Base-by-base conservation (phyloP, 2,329 filamentous ascomycete genomes). In the Cladosporium oxysporum region DNA sequence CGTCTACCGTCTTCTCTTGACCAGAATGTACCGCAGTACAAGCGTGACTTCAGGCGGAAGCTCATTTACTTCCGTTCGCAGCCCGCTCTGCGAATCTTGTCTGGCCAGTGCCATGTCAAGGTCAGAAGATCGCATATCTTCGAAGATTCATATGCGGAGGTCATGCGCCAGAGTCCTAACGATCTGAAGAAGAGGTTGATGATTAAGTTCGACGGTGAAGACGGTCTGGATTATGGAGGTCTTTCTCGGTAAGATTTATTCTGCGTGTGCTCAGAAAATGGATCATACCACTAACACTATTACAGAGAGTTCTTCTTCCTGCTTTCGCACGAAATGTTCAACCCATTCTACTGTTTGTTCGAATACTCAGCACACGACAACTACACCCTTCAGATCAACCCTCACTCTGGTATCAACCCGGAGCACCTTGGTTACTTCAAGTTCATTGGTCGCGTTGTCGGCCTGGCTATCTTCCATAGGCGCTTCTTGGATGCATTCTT, bases 401-500 rank as follows among this genome's bases (percentile, higher is more conserved):
- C 95, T 55, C 95, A 99, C 80, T 99, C 95, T 23, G 95, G 95
- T 70, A 98, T 99, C 81, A 99, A 99, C 80, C 95, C 95, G 0
- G 95, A 99, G 81, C 95, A 99, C 87, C 84, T 99, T 75, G 98
- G 97, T 79, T 99, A 98, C 83, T 99, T 99, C 88, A 98, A 97
- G 80, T 99, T 99, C 77, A 99, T 99, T 75, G 95, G 95, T 58
- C 92, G 95, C 67, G 95, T 99, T 31, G 95, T 99, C 66, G 95
- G 95, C 67, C 81, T 99, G 72, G 94, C 95, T 68, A 99, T 99
- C 75, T 99, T 99, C 88, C 95, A 99, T 80, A 88, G 95, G 66
- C 90, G 95, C 60, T 99, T 99, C 85, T 83, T 99, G 69, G 95
- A 99, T 78, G 96, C 95, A 37, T 99, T 99, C 84, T 99, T 99